phyloP scores from a whole-genome alignment of 2,329 filamentous ascomycete genomes.

The Aspergillus sp. region DNA sequence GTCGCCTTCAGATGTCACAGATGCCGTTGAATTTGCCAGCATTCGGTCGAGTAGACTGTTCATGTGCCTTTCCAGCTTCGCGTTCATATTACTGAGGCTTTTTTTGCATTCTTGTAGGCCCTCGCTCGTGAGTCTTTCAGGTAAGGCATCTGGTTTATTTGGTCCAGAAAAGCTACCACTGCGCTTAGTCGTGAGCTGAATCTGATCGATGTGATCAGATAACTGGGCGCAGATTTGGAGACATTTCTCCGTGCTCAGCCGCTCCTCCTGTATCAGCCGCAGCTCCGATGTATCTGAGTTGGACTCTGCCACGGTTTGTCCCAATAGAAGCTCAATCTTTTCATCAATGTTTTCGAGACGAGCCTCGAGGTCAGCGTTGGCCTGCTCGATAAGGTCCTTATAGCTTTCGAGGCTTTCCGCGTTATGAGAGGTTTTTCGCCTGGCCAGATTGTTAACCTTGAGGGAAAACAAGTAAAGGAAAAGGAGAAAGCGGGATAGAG shows the following conservation, averaged over 20 bases:
- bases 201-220: conserved; percentile 22
- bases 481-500: no score
- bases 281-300: conserved; percentile 15
- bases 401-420: no score
- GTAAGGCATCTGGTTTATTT: conserved; percentile 1
- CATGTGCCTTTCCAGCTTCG: conserved; percentile 26
- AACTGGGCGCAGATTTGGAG: conserved; percentile 24
- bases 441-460: no score
- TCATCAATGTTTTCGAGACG: conserved; percentile 19
- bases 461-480: no score
- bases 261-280: conserved; percentile 19
- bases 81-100: conserved; percentile 18
- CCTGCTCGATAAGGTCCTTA: no score
- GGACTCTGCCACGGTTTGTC: conserved; percentile 6
- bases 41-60: conserved; percentile 23
- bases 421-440: no score
- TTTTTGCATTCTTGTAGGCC: conserved; percentile 30
- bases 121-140: conserved; percentile 24
- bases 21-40: conserved; percentile 22
- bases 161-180: conserved; percentile 8
- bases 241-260: conserved; percentile 22
- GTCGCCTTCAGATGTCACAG: conserved; percentile 21
- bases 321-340: conserved; percentile 17
- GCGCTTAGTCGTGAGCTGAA: conserved; percentile 12
- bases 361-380: no score